Conservation (phyloP, 148 eudicot genomes). For the Spergularia bocconei region DNA sequence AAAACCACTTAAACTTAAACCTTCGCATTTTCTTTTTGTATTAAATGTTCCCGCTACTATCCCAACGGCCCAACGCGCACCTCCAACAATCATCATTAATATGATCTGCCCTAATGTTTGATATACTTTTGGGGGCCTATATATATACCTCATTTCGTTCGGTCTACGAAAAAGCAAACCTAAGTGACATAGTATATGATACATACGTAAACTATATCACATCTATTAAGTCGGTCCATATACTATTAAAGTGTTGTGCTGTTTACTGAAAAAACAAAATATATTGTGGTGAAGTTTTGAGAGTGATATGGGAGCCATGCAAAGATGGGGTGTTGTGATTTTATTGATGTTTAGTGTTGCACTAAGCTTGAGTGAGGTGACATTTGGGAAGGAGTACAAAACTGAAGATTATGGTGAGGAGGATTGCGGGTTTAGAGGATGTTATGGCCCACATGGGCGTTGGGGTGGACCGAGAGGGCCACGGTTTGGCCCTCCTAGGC, state of each 20-base stretch:
- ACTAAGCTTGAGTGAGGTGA: conserved; percentile 27
- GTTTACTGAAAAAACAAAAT: no score
- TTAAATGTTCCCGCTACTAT: conserved; percentile 26
- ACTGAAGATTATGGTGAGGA: conserved; percentile 22
- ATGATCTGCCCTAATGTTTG: conserved; percentile 3
- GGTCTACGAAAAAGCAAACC: no score
- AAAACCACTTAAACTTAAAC: background rate
- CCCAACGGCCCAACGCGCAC: conserved; percentile 38
- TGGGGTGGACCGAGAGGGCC: conserved; percentile 16
- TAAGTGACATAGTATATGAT: no score
- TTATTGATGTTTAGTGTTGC: conserved; percentile 18
- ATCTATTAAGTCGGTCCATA: no score
- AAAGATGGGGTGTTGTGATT: conserved; percentile 9
- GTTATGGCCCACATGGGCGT: conserved; percentile 16
- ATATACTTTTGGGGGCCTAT: background rate
- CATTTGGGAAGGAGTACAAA: conserved; percentile 26
- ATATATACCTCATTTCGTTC: conserved; percentile 14
- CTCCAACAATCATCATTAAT: conserved; percentile 28
- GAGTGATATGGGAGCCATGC: conserved; percentile 11
- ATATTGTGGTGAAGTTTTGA: background rate
- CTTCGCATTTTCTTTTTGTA: background rate
- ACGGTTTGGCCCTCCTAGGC: conserved; percentile 20
- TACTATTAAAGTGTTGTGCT: no score
- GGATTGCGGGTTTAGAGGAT: conserved; percentile 31
- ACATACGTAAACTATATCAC: no score